These are phyloP conservation scores for Neoboletus brunneissimus DNA, from an alignment of 768 basidiomycete species.

Conservation along the genomic window DNA sequence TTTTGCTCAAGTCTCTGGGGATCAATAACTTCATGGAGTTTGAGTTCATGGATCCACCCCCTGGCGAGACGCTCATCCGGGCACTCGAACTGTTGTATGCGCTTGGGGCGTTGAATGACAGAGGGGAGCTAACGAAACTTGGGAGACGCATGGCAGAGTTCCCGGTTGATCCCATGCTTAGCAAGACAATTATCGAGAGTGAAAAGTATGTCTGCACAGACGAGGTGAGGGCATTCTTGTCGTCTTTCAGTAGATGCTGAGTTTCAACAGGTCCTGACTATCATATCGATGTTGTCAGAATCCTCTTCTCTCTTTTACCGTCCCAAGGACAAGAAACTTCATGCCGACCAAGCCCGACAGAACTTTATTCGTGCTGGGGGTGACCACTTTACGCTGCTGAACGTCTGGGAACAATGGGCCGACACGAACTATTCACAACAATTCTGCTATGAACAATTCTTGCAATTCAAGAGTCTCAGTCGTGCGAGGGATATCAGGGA, in stretches of 20 bases:
- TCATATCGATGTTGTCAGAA: slow-evolving; percentile 96
- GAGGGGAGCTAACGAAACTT: slow-evolving; percentile 95
- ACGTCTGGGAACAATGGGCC: slow-evolving; percentile 99
- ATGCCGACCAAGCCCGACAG: slow-evolving; percentile 96
- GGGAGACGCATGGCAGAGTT: slow-evolving; percentile 98
- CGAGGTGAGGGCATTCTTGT: slow-evolving; percentile 57
- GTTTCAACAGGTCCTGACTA: slow-evolving; percentile 74
- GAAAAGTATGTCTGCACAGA: slow-evolving; percentile 94
- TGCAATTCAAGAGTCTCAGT: slow-evolving; percentile 92
- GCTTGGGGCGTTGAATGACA: slow-evolving; percentile 91
- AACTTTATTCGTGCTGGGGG: slow-evolving; percentile 96
- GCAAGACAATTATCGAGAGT: slow-evolving; percentile 93
- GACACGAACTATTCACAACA: slow-evolving; percentile 97
- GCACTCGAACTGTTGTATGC: slow-evolving; percentile 93
- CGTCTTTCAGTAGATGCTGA: neutral
- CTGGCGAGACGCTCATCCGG: slow-evolving; percentile 95
- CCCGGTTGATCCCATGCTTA: slow-evolving; percentile 97
- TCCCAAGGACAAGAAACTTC: slow-evolving; percentile 96
- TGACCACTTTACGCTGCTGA: slow-evolving; percentile 95
- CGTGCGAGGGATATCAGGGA: slow-evolving; percentile 95
- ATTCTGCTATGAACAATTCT: slow-evolving; percentile 93
- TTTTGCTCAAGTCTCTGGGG: slow-evolving; percentile 92
- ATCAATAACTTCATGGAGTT: slow-evolving; percentile 99
- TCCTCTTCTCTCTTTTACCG: slow-evolving; percentile 93
- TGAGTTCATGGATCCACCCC: slow-evolving; percentile 98